These are phyloP conservation scores for Chlamydomonas sp. DNA, from an alignment of 139 green algal species.

Conservation along the genomic window DNA sequence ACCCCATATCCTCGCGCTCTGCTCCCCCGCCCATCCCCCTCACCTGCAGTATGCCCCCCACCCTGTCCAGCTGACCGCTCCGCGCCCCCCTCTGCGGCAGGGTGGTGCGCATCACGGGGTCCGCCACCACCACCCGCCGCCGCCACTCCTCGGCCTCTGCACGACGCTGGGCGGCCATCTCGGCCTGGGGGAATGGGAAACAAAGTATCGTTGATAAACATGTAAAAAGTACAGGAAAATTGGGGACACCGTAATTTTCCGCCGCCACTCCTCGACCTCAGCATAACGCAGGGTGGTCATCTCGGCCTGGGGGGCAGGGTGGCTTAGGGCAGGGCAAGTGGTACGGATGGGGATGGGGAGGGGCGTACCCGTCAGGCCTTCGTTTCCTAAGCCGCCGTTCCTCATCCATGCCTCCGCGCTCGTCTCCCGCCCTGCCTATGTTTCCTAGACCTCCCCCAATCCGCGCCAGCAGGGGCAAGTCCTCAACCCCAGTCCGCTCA, in stretches of 20 bases:
- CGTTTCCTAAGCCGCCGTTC: too few species aligned
- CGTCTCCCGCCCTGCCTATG: background rate
- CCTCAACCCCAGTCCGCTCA: background rate
- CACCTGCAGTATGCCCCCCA: constrained; percentile 45
- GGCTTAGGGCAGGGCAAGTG: too few species aligned
- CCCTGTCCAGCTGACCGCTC: constrained; percentile 49
- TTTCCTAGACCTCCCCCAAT: background rate
- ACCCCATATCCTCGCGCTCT: background rate
- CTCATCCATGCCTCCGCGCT: background rate
- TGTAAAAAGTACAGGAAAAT: too few species aligned
- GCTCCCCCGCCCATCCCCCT: background rate
- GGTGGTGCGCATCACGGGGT: constrained; percentile 46
- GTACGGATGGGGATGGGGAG: too few species aligned
- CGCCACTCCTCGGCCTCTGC: constrained; percentile 43
- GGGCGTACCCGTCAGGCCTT: too few species aligned
- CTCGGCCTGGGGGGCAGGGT: too few species aligned
- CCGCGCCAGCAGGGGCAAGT: too few species aligned
- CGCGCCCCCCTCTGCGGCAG: constrained; percentile 34
- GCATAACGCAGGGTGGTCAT: too few species aligned
- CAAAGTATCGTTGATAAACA: too few species aligned
- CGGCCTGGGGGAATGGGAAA: background rate
- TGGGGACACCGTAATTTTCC: too few species aligned
- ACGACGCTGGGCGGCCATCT: constrained; percentile 9
- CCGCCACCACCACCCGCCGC: constrained; percentile 53
- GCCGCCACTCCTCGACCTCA: too few species aligned